Conservation (phyloP, 768 basidiomycete species). For the Antrodiella citrinella region DNA sequence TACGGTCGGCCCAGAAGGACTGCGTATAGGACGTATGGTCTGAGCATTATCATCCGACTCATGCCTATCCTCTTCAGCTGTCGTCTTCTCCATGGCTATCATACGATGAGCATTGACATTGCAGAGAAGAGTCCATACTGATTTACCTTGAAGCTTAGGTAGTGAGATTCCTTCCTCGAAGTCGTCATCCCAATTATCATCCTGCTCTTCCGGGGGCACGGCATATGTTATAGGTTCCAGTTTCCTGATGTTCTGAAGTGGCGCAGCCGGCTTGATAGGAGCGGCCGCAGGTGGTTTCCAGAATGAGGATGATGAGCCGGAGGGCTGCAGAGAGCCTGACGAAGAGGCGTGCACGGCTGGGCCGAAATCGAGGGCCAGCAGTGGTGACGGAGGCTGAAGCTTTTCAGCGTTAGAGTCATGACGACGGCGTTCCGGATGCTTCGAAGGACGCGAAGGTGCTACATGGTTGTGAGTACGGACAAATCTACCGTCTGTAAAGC, state of each 20-base stretch:
- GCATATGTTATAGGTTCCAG: conserved; percentile 53
- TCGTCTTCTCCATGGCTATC: conserved; percentile 55
- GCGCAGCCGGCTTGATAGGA: conserved; percentile 14
- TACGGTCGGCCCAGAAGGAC: conserved; percentile 43
- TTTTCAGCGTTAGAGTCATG: conserved; percentile 22
- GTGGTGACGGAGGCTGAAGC: conserved; percentile 33
- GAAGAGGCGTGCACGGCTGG: conserved; percentile 13
- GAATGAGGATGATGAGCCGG: conserved; percentile 8
- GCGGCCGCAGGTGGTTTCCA: conserved; percentile 8
- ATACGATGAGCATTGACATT: no score
- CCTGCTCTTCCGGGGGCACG: conserved; percentile 74
- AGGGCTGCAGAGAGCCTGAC: conserved; percentile 8
- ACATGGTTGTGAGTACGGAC: conserved; percentile 9
- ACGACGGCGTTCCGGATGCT: conserved; percentile 42
- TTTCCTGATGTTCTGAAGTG: conserved; percentile 14
- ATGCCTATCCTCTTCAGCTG: conserved; percentile 46
- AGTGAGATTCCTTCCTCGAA: conserved; percentile 92
- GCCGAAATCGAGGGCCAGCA: conserved; percentile 9
- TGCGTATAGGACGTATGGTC: conserved; percentile 71
- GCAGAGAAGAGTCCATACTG: no score
- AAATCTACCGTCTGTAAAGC: neutral
- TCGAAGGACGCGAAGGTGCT: conserved; percentile 74
- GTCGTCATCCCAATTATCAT: conserved; percentile 98
- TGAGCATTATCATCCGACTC: conserved; percentile 67
- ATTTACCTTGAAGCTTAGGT: conserved; percentile 65